A percentile compares a stretch with the other conserved stretches of the same genome.
phyloP scores from a whole-genome alignment of 352 stramenopile species.

The Pythium biforme region DNA sequence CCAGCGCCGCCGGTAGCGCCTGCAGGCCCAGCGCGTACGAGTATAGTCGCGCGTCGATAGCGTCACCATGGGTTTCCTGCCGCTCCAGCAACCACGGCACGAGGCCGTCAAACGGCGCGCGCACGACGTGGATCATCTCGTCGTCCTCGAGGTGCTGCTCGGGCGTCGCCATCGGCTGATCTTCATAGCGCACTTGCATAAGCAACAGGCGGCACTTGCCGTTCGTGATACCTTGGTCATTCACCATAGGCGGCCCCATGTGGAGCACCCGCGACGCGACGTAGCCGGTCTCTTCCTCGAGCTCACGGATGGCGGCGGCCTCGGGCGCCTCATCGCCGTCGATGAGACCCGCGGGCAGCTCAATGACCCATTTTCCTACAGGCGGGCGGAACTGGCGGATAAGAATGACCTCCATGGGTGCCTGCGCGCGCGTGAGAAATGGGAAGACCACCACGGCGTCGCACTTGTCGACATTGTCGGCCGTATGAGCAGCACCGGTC shows the following conservation, averaged over 20 bases:
- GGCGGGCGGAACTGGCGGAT: conserved; percentile 92
- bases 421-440: conserved; percentile 43
- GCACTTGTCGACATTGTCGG: conserved; percentile 28
- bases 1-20: conserved; percentile 24
- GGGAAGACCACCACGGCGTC: conserved; percentile 78
- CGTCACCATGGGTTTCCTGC: conserved; percentile 37
- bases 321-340: conserved; percentile 77
- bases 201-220: conserved; percentile 66
- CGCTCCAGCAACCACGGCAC: conserved; percentile 55
- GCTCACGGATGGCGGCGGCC: conserved; percentile 74
- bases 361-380: conserved; percentile 81
- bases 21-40: conserved; percentile 56
- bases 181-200: conserved; percentile 42
- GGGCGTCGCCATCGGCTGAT: conserved; percentile 30
- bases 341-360: conserved; percentile 92
- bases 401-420: conserved; percentile 53
- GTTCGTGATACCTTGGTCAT: conserved; percentile 80
- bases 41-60: conserved; percentile 58
- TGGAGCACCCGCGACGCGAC: conserved; percentile 59
- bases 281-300: conserved; percentile 91
- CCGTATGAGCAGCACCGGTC: not conserved
- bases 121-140: conserved; percentile 73
- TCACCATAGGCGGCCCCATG: conserved; percentile 76
- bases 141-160: conserved; percentile 59
- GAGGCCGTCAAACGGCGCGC: conserved; percentile 57